Evolutionary conservation across 1,139 yeast species (phyloP).

Genomic region (Dujonia santamariae): DNA sequence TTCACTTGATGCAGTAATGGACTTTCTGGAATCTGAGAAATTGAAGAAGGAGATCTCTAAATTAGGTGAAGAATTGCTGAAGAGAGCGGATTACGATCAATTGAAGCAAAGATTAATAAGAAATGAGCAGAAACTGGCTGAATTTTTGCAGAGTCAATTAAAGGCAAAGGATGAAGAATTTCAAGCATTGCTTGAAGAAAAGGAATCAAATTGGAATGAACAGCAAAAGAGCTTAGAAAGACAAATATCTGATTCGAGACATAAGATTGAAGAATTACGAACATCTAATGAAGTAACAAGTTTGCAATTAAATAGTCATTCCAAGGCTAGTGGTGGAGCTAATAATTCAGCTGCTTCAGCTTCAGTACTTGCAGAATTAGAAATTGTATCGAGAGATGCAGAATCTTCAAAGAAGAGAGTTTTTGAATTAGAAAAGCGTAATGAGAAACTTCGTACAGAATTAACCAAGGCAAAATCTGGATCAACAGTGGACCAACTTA

Average conservation of each 20-base stretch:
- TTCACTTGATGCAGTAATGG: slow-evolving; percentile 65
- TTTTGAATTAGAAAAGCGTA: slow-evolving; percentile 71
- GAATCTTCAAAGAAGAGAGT: slow-evolving; percentile 70
- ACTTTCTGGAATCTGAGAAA: slow-evolving; percentile 51
- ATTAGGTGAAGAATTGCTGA: slow-evolving; percentile 60
- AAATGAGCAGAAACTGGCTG: slow-evolving; percentile 57
- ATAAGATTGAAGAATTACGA: slow-evolving; percentile 52
- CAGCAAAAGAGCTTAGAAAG: slow-evolving; percentile 44
- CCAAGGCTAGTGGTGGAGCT: slow-evolving; percentile 22
- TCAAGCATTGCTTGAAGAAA: slow-evolving; percentile 57
- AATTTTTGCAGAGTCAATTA: slow-evolving; percentile 41
- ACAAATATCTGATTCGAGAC: slow-evolving; percentile 45
- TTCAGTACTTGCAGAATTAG: slow-evolving; percentile 51
- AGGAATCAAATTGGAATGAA: slow-evolving; percentile 57
- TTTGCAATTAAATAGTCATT: slow-evolving; percentile 40
- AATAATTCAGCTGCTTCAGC: slow-evolving; percentile 18
- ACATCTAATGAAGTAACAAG: slow-evolving; percentile 54
- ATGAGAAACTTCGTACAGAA: slow-evolving; percentile 68
- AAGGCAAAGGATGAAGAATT: slow-evolving; percentile 64
- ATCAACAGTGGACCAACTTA: slow-evolving; percentile 28
- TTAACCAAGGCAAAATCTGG: slow-evolving; percentile 53
- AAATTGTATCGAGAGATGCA: slow-evolving; percentile 68
- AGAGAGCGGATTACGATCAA: slow-evolving; percentile 75
- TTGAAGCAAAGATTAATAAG: slow-evolving; percentile 59
- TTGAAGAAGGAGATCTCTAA: slow-evolving; percentile 52